Base-by-base conservation (phyloP, 2,329 filamentous ascomycete species). In the Fusarium sp. region DNA sequence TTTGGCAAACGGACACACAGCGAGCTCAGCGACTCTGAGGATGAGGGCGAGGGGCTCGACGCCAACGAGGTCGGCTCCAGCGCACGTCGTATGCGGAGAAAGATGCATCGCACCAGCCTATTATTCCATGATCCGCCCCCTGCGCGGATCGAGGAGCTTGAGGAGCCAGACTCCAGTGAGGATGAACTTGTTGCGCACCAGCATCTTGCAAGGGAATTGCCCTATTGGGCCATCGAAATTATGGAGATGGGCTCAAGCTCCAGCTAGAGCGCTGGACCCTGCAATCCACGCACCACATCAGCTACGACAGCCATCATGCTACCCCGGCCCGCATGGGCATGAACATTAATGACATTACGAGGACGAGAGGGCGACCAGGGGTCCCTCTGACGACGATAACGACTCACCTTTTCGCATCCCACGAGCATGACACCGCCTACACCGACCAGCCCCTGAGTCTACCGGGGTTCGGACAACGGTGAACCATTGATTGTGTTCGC, bases 1-100 rank as follows among this genome's bases (percentile, higher is more conserved):
- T 85, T 88, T 60, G 86, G 86, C 71, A 89, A 89, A 80, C 83
- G 87, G 42, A 88, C 86, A 32, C 85, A 88, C 71, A 87, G 84
- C 75, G 87, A 88, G 76, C 84, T 87, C 63, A 87, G 86, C 77
- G 87, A 87, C 69, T 86, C 85, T 13, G 86, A 87, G 67, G 80
- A 83, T 64, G 81, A 83, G 18, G 82, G 83, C 46, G 77, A 82
- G 19, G 81, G 81, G 23, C 79, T 82, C 43, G 85, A 87, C 42
- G 81, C 80, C 60, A 82, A 83, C 59, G 82, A 84, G 25, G 82
- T 82, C 15, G 86, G 85, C 19, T 86, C 84, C 19, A 86, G 85
- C 69, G 86, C 86, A 15, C 83, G 86, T 25, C 83, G 86, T 33
- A 79, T 87, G 66, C 83, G 84, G 60, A 84, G 87, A 69, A 83